Evolutionary conservation across 345 rosid genomes (phyloP).

Genomic region (Moricandia moricandioides): DNA sequence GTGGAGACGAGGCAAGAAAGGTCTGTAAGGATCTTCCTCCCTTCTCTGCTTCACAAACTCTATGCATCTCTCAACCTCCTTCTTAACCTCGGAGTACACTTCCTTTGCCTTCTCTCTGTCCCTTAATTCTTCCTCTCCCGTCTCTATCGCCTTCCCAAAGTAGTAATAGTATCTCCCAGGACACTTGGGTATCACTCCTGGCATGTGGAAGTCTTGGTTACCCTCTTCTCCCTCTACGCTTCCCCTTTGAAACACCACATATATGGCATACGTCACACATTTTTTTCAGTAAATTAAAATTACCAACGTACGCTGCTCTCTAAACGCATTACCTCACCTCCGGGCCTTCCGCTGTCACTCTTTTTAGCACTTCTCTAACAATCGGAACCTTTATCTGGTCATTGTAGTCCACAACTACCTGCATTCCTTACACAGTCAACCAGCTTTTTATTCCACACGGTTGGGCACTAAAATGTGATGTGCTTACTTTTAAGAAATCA

Average conservation of each 20-base stretch:
- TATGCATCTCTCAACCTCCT: slow-evolving; percentile 57
- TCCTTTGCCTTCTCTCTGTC: slow-evolving; percentile 47
- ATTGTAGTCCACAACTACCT: slow-evolving; percentile 66
- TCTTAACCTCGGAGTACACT: slow-evolving; percentile 50
- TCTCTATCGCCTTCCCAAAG: slow-evolving; percentile 70
- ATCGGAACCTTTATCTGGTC: slow-evolving; percentile 66
- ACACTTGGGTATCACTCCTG: slow-evolving; percentile 60
- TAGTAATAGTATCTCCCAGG: slow-evolving; percentile 78
- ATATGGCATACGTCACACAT: slow-evolving; percentile 9
- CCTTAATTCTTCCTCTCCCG: slow-evolving; percentile 48
- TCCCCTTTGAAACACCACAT: slow-evolving; percentile 42
- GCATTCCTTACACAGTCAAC: slow-evolving; percentile 19
- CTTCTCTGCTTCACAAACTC: slow-evolving; percentile 56
- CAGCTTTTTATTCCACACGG: neutral
- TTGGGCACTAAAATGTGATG: slow-evolving; percentile 6
- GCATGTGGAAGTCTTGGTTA: slow-evolving; percentile 59
- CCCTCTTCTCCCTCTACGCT: slow-evolving; percentile 57
- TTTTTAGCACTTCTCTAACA: slow-evolving; percentile 41
- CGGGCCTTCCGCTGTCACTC: slow-evolving; percentile 37
- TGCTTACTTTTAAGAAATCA: slow-evolving; percentile 60
- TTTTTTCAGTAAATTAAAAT: neutral
- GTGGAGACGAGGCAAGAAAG: slow-evolving; percentile 40
- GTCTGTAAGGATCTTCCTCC: slow-evolving; percentile 62
- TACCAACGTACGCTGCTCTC: neutral
- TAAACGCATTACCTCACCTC: slow-evolving; percentile 49